Base-by-base conservation (phyloP, 305 asterid species). In the Rubia tinctorum region DNA sequence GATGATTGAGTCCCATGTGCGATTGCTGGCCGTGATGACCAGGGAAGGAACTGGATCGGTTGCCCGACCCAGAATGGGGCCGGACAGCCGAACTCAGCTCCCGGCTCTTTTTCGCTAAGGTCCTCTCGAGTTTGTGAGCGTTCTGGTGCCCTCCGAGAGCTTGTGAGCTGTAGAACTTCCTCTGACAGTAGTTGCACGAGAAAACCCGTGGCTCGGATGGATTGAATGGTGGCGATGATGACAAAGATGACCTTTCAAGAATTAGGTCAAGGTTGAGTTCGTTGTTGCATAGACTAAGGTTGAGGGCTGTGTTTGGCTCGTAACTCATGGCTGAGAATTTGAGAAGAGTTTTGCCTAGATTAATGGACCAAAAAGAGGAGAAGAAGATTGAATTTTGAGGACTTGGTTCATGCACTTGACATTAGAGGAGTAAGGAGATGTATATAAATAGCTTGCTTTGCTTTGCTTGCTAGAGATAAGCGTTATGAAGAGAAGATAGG, bases 81-180 rank as follows among this genome's bases (percentile, higher is more conserved):
- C 73, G 75, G 44, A 79, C 77, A 14, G 79, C 75, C 8, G 88
- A 67, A 63, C 75, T 72, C 44, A 86, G 45, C 73, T 90, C 95
- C 74, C 90, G 73, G 86, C 95, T 89, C 74, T 89, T 93, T 84
- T 90, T 93, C 18, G 96, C 97, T 43, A 93, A 75, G 44, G 97
- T 89, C 76, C 98, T 84, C 86, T 93, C 98, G 23, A 93, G 89
- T 72, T 89, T 93, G 77, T 93, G 98, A 2, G 98, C 97, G 62
- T 91, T 91, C 66, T 91, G 97, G 80, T 91, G 97, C 22, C 97
- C 97, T 14, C 97, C 97, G 2, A 91, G 86, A 1, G 97, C 97
- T 71, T 91, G 97, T 7, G 97, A 91, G 34, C 97, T 91, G 72
- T 85, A 88, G 72, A 91, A 91, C 67, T 85, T 89, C 63, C 91